Evolutionary conservation across 768 basidiomycete species (phyloP).

Genomic region (Pleurotus pulmonarius): DNA sequence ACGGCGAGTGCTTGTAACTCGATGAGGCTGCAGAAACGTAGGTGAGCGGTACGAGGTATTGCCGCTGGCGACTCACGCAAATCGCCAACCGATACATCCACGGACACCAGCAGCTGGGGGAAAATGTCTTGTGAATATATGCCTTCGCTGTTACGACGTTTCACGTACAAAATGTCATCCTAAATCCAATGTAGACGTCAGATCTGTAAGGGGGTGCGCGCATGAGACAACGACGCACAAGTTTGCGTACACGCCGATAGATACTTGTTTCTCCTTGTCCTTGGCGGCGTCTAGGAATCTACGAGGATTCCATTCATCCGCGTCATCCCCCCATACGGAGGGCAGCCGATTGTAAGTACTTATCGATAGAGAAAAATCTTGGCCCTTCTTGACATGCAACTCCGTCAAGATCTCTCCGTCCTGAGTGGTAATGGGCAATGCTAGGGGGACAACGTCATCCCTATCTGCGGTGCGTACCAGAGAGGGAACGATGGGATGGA

Average conservation of each 20-base stretch:
- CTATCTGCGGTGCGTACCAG: constrained; percentile 13
- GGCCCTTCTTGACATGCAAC: constrained; percentile 30
- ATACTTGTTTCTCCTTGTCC: constrained; percentile 8
- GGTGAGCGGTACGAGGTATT: neutral
- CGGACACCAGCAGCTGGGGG: constrained; percentile 8
- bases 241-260: constrained; percentile 20
- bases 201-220: too few species aligned
- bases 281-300: constrained; percentile 12
- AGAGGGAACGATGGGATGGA: constrained; percentile 26
- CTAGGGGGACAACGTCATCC: constrained; percentile 42
- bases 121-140: neutral
- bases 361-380: constrained; percentile 28
- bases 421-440: constrained; percentile 28
- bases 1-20: neutral
- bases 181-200: neutral
- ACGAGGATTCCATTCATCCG: constrained; percentile 16
- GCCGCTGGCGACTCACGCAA: constrained; percentile 7
- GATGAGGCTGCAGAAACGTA: neutral
- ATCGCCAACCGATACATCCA: constrained; percentile 12
- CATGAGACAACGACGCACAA: constrained; percentile 16
- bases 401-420: constrained; percentile 28
- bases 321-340: constrained; percentile 16
- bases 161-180: constrained; percentile 2
- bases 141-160: too few species aligned
- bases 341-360: constrained; percentile 25